These are phyloP conservation scores for Chaetoscypha palmicola DNA, from an alignment of 2,329 filamentous ascomycete species.

Conservation along the genomic window DNA sequence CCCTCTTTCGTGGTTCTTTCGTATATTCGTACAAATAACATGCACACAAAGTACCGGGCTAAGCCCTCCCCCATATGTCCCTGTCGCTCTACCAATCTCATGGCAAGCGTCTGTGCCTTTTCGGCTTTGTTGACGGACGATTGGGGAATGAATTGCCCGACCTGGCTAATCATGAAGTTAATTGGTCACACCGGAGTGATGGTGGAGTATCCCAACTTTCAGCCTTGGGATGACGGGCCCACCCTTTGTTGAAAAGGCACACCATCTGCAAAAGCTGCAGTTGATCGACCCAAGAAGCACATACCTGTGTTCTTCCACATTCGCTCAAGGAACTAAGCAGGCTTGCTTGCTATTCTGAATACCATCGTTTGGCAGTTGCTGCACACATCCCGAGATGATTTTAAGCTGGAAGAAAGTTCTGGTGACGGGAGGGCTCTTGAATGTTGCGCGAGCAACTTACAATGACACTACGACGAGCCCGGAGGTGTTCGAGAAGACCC, in stretches of 20 bases:
- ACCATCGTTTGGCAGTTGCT: conserved; percentile 18
- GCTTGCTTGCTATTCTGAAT: conserved; percentile 16
- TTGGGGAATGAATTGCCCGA: conserved; percentile 6
- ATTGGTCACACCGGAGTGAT: conserved; percentile 12
- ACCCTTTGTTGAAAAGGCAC: conserved; percentile 20
- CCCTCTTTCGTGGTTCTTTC: conserved; percentile 16
- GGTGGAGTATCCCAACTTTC: conserved; percentile 12
- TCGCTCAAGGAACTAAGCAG: conserved; percentile 23
- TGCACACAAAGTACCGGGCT: not conserved
- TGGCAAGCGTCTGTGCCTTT: conserved; percentile 15
- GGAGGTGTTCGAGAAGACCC: not conserved
- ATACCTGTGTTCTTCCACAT: conserved; percentile 17
- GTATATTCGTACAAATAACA: conserved; percentile 5
- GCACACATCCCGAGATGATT: conserved; percentile 14
- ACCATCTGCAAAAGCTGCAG: conserved; percentile 15
- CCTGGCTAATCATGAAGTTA: conserved; percentile 6
- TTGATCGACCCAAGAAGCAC: conserved; percentile 19
- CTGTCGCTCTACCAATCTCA: conserved; percentile 8
- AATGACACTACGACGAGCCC: not conserved
- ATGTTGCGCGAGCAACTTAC: conserved; percentile 10
- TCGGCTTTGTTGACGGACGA: conserved; percentile 13
- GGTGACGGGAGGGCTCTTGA: conserved; percentile 15
- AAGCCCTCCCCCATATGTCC: conserved; percentile 4
- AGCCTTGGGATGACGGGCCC: conserved; percentile 16
- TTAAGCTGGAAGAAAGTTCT: conserved; percentile 12